phyloP scores from a whole-genome alignment of 306 rosid genomes.

The Acacia acuminata region DNA sequence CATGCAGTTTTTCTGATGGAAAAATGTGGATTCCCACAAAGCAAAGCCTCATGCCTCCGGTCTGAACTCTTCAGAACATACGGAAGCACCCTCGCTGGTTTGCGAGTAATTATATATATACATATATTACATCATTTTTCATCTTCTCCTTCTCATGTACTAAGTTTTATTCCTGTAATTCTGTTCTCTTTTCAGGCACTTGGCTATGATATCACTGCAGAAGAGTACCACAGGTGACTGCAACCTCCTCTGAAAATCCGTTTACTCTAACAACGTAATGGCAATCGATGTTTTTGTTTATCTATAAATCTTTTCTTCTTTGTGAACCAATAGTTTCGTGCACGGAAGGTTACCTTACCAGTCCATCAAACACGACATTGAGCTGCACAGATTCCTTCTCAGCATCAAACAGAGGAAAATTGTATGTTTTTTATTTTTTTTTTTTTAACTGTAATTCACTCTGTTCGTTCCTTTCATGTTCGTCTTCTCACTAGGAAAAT shows the following conservation, averaged over 20 bases:
- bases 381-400: slow-evolving; percentile 59
- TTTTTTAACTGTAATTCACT: neutral
- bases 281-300: neutral
- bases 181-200: slow-evolving; percentile 46
- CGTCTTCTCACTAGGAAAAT: neutral
- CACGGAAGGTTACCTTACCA: slow-evolving; percentile 94
- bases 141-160: neutral
- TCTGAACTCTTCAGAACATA: slow-evolving; percentile 76
- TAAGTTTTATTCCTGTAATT: neutral
- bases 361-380: slow-evolving; percentile 60
- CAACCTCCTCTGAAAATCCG: neutral
- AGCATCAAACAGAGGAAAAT: slow-evolving; percentile 70
- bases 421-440: slow-evolving; percentile 35
- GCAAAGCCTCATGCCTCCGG: slow-evolving; percentile 62
- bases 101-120: slow-evolving; percentile 45
- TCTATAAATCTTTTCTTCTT: neutral
- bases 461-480: neutral
- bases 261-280: neutral
- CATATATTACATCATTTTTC: neutral
- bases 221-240: slow-evolving; percentile 75
- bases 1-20: slow-evolving; percentile 50
- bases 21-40: slow-evolving; percentile 66
- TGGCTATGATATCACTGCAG: slow-evolving; percentile 69
- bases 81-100: slow-evolving; percentile 94
- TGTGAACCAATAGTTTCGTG: slow-evolving; percentile 52